Percentiles rank a stretch among this genome's conserved stretches.
Evolutionary conservation across 352 stramenopile genomes (phyloP).

Genomic region (Phytophthora pini): DNA sequence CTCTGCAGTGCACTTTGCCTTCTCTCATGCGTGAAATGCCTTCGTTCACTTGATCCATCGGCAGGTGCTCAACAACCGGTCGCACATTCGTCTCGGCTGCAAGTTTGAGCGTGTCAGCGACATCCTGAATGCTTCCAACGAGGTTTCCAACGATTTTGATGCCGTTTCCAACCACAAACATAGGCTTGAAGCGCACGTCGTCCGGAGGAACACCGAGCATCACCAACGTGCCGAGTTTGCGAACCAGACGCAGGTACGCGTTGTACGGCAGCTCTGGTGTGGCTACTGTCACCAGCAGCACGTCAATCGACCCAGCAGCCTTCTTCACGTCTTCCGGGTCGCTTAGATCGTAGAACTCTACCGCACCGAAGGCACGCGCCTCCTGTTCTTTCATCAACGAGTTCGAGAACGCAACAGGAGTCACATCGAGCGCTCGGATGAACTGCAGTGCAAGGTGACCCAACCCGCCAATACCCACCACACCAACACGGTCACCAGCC

Average conservation of each 20-base stretch:
- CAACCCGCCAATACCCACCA: constrained; percentile 80
- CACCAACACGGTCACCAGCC: constrained; percentile 51
- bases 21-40: constrained; percentile 29
- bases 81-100: constrained; percentile 61
- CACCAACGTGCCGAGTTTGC: constrained; percentile 56
- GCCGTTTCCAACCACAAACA: constrained; percentile 50
- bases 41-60: constrained; percentile 44
- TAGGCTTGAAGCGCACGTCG: constrained; percentile 49
- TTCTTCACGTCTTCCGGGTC: constrained; percentile 36
- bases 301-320: constrained; percentile 43
- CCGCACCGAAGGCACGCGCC: constrained; percentile 4
- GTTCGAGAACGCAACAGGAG: constrained; percentile 12
- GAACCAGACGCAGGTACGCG: constrained; percentile 55
- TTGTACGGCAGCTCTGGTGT: constrained; percentile 49
- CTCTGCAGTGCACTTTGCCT: constrained; percentile 40
- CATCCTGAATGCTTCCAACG: constrained; percentile 79
- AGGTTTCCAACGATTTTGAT: constrained; percentile 59
- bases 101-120: constrained; percentile 81
- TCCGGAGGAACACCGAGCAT: constrained; percentile 64
- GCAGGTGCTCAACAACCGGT: constrained; percentile 37
- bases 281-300: constrained; percentile 73
- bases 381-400: constrained; percentile 20
- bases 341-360: constrained; percentile 30
- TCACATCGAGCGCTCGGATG: constrained; percentile 10
- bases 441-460: constrained; percentile 51